These are phyloP conservation scores for Cladophialophora carrionii DNA, from an alignment of 2,329 filamentous ascomycete genomes.

Conservation along the genomic window DNA sequence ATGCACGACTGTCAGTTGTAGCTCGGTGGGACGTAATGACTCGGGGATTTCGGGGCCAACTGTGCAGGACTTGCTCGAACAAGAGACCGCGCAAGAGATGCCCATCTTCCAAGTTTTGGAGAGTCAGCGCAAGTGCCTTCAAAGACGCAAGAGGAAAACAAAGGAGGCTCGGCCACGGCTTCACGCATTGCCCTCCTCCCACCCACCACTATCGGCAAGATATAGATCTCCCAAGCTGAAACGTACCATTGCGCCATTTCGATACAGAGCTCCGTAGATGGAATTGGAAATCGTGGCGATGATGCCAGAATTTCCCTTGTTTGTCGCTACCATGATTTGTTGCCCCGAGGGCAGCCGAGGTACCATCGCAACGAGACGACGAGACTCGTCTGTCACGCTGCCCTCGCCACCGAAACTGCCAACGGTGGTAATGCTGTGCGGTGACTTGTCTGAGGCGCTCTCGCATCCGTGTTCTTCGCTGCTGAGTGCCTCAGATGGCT, in stretches of 20 bases:
- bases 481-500: conserved; percentile 23
- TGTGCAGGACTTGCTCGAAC: conserved; percentile 8
- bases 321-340: conserved; percentile 1
- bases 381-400: neutral
- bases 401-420: neutral
- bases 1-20: conserved; percentile 19
- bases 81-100: conserved; percentile 9
- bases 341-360: neutral
- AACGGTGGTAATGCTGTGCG: neutral
- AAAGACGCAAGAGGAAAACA: neutral
- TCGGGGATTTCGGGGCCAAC: conserved; percentile 20
- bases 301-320: neutral
- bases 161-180: neutral
- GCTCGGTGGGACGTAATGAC: conserved; percentile 16
- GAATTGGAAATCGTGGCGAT: conserved; percentile 4
- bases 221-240: neutral
- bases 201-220: neutral
- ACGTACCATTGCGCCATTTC: conserved; percentile 24
- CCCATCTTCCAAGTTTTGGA: conserved; percentile 16
- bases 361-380: conserved; percentile 2
- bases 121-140: neutral
- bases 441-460: neutral
- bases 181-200: neutral
- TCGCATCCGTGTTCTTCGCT: conserved; percentile 4
- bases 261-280: conserved; percentile 23